Conservation (phyloP, 495 filamentous ascomycete genomes). For the Staphylotrichum tortipilum region DNA sequence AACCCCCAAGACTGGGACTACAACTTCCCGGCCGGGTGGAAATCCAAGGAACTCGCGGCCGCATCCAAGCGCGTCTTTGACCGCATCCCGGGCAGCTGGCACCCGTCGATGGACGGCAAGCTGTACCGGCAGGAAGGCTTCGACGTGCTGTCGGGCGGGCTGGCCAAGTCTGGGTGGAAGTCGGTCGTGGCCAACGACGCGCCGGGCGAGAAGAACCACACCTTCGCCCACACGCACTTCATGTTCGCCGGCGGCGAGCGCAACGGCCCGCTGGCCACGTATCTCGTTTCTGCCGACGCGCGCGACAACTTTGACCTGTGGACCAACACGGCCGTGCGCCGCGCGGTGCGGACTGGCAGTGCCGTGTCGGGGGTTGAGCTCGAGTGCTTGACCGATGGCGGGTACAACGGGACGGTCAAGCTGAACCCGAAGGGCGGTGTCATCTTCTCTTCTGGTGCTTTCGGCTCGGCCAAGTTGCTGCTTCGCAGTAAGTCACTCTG, state of each 20-base stretch:
- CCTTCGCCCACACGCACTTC: slow-evolving; percentile 57
- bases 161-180: slow-evolving; percentile 52
- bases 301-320: slow-evolving; percentile 57
- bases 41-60: slow-evolving; percentile 50
- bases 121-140: slow-evolving; percentile 61
- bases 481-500: slow-evolving; percentile 30
- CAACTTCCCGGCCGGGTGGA: slow-evolving; percentile 69
- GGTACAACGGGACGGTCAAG: slow-evolving; percentile 49
- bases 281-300: slow-evolving; percentile 53
- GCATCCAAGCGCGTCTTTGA: slow-evolving; percentile 54
- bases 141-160: slow-evolving; percentile 47
- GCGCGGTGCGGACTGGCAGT: slow-evolving; percentile 53
- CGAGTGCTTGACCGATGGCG: slow-evolving; percentile 44
- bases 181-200: slow-evolving; percentile 51
- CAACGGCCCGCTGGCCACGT: slow-evolving; percentile 64
- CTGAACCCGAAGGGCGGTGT: slow-evolving; percentile 54
- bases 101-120: slow-evolving; percentile 58
- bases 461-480: slow-evolving; percentile 66
- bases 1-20: slow-evolving; percentile 56
- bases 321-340: slow-evolving; percentile 54
- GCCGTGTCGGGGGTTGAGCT: slow-evolving; percentile 61
- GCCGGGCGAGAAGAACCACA: slow-evolving; percentile 56
- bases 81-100: slow-evolving; percentile 59
- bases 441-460: slow-evolving; percentile 59
- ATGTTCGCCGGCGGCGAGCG: slow-evolving; percentile 61